Conservation (phyloP, 441 rosid species). For the Syzygium malaccense region DNA sequence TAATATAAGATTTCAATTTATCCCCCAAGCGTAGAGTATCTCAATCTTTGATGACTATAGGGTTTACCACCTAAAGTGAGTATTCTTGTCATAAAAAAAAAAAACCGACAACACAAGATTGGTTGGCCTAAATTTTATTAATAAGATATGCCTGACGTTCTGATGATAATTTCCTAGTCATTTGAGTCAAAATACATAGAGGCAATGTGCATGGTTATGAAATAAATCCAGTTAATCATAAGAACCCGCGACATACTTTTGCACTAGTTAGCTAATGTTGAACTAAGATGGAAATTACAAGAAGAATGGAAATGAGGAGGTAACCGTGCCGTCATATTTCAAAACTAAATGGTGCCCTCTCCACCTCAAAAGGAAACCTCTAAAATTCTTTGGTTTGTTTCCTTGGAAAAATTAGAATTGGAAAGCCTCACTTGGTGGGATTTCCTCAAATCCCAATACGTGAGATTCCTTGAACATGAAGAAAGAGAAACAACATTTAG, state of each 20-base stretch:
- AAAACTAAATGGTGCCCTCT: background rate
- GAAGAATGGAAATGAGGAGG: background rate
- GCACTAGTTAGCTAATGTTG: background rate
- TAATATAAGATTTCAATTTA: background rate
- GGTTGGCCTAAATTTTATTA: background rate
- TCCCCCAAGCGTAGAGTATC: background rate
- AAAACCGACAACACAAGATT: background rate
- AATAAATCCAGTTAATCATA: background rate
- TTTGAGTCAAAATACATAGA: background rate
- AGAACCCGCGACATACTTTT: background rate
- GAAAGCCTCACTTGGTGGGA: background rate
- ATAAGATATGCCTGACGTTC: background rate
- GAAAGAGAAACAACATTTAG: background rate
- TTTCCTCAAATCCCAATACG: background rate
- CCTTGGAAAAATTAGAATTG: background rate
- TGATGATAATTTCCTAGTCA: background rate
- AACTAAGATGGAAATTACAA: background rate
- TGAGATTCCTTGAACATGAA: background rate
- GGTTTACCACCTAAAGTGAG: background rate
- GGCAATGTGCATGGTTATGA: background rate
- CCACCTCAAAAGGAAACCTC: background rate
- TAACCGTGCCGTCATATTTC: background rate
- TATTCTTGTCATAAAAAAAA: background rate
- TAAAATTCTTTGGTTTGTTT: background rate
- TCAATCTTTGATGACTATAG: background rate